Evolutionary conservation across 1,284 basidiomycete genomes (phyloP), one percentile per base, ranked within the genome.

Genomic region (Rhizopogon parksii): DNA sequence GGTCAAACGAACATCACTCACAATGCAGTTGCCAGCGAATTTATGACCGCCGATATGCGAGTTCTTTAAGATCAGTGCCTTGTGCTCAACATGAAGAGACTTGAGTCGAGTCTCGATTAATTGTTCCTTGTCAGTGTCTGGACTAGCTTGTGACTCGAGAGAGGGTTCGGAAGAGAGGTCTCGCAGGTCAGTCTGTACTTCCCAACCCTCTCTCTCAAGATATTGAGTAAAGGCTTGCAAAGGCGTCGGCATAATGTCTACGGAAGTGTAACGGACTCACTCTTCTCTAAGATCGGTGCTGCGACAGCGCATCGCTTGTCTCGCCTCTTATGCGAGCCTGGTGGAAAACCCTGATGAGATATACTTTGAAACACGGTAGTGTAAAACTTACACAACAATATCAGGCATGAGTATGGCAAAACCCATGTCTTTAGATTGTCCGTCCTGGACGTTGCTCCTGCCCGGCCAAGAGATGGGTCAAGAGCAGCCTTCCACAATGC

Each of bases 41-140:
- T 86, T 85, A 72, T 96, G 94, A 1, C 92, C 93, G 42, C 93
- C 92, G 42, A 93, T 77, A 68, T 96, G 95, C 25, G 89, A 94
- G 56, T 84, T 88, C 62, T 81, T 83, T 61, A 96, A 73, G 53
- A 97, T 83, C 40, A 95, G 84, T 7, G 84, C 90, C 54, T 71
- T 73, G 62, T 68, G 77, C 54, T 70, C 74, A 34, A 68, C 69
- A 27, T 76, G 71, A 37, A 80, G 75, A 35, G 69, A 73, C 57
- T 76, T 75, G 17, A 88, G 70, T 56, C 75, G 75, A 14, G 69
- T 62, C 32, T 71, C 60, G 46, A 84, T 72, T 55, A 73, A 71
- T 24, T 63, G 68, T 37, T 74, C 70, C 4, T 21, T 34, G 47
- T 64, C 52, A 30, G 37, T 50, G 45, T 61, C 59, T 40, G 56